Evolutionary conservation across 2,329 filamentous ascomycete genomes (phyloP), one percentile per base, ranked within the genome.

Genomic region (Cytospora schulzeri): DNA sequence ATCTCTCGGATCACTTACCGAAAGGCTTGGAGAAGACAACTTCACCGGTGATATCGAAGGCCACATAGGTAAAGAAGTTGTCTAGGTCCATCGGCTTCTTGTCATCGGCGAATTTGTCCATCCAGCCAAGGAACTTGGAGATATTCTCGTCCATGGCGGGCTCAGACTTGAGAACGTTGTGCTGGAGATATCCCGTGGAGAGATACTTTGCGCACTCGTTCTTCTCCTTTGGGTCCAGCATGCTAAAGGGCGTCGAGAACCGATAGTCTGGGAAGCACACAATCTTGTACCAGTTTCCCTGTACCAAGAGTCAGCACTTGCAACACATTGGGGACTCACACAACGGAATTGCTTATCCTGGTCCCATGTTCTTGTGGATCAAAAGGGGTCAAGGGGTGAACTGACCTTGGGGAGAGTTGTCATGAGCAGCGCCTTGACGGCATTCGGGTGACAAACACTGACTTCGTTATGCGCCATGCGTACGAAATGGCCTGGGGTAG

Each of bases 401-500:
- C 51, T 45, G 19, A 53, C 60, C 29, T 62, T 80, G 77, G 15
- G 79, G 78, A 31, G 79, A 64, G 31, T 73, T 72, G 28, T 78
- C 68, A 28, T 76, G 70, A 80, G 72, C 15, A 81, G 69, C 53
- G 73, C 69, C 24, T 71, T 72, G 24, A 79, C 71, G 17, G 74
- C 79, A 65, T 79, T 74, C 1, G 78, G 76, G 66, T 81, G 76
- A 58, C 73, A 73, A 48, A 81, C 73, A 63, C 76, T 79, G 65
- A 81, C 74, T 72, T 81, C 79, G 58, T 80, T 76, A 29, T 75
- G 71, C 7, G 73, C 72, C 35, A 81, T 79, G 19, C 80, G 77
- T 33, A 81, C 76, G 68, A 81, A 81, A 35, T 73, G 68, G 2
- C 75, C 74, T 76, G 52, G 14, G 29, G 57, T 28, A 15, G 17